phyloP scores from a whole-genome alignment of 768 basidiomycete species.

The Suillus fuscotomentosus region DNA sequence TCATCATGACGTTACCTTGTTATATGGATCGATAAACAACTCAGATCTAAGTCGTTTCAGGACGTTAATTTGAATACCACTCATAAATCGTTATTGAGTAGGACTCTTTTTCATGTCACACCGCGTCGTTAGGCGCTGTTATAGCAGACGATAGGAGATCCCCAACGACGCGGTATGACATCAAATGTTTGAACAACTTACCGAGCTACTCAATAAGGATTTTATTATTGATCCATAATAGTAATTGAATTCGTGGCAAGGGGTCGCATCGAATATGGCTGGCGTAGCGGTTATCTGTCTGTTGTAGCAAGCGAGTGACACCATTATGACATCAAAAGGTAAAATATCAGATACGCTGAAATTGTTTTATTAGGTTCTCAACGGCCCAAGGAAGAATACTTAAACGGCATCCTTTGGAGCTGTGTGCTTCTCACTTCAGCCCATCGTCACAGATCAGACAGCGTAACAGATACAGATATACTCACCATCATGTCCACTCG shows the following conservation, averaged over 20 bases:
- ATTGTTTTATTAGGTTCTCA: background rate
- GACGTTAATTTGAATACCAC: too few relatives aligned
- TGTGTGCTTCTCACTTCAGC: background rate
- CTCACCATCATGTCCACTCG: constrained; percentile 3
- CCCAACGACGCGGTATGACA: background rate
- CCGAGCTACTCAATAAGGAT: background rate
- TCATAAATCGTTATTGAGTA: too few relatives aligned
- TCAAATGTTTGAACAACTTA: background rate
- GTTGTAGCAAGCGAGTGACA: background rate
- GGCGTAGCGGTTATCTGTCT: background rate
- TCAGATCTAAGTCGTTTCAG: too few relatives aligned
- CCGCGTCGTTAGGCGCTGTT: too few relatives aligned
- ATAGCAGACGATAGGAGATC: too few relatives aligned
- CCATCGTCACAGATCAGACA: background rate
- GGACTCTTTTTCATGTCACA: too few relatives aligned
- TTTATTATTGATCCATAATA: background rate
- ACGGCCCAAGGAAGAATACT: background rate
- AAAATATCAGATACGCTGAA: background rate
- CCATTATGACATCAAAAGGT: background rate
- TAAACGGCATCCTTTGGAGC: background rate
- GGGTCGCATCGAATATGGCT: background rate
- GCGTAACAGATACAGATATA: background rate
- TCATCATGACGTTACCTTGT: background rate
- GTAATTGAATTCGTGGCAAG: background rate
- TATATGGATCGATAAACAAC: background rate